Percentiles rank a stretch among this genome's conserved stretches.
phyloP scores from a whole-genome alignment of 169 alveolate genomes.

The Perkinsus marinus region DNA sequence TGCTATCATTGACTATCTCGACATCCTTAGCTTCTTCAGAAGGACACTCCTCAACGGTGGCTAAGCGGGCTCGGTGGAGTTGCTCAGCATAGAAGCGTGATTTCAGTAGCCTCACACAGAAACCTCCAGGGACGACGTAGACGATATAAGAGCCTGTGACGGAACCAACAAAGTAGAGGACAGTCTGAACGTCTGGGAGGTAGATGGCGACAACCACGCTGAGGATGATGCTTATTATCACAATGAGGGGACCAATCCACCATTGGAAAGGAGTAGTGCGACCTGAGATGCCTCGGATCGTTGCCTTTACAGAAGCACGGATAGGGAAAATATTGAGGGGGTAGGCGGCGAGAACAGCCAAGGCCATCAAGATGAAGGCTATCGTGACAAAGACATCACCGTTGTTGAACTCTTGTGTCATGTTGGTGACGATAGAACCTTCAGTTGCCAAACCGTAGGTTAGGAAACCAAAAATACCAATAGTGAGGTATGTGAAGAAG shows the following conservation, averaged over 20 bases:
- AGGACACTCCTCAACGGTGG: not conserved
- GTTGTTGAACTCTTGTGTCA: not conserved
- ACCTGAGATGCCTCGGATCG: not conserved
- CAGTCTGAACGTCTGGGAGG: not conserved
- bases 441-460: not conserved
- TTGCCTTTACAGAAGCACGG: not conserved
- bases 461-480: not conserved
- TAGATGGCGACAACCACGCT: not conserved
- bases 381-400: not conserved
- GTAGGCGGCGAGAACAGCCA: not conserved
- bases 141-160: not conserved
- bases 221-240: not conserved
- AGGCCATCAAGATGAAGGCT: not conserved
- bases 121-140: not conserved
- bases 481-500: not conserved
- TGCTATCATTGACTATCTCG: too few species aligned
- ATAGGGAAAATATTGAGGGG: not conserved
- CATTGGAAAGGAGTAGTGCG: not conserved
- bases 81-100: not conserved
- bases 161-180: not conserved
- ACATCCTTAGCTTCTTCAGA: too few species aligned
- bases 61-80: too few species aligned
- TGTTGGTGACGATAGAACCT: not conserved
- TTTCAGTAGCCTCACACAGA: not conserved
- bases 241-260: not conserved